These are phyloP conservation scores for Furcasterigmium sp. DNA, from an alignment of 2,329 filamentous ascomycete genomes.

Conservation along the genomic window DNA sequence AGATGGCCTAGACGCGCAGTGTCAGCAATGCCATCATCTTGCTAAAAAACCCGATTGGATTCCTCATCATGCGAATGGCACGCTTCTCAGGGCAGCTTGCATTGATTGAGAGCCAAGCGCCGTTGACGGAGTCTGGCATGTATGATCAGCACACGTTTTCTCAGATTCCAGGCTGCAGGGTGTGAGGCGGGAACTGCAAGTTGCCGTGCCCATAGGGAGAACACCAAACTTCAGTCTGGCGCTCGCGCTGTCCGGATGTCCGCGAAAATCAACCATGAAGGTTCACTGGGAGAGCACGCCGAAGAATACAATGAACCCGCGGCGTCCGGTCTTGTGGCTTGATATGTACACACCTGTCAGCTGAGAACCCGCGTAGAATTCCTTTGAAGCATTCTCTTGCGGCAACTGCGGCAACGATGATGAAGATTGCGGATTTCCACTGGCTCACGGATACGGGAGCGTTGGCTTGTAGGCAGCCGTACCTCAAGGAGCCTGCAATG, in stretches of 20 bases:
- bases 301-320: constrained; percentile 8
- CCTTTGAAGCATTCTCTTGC: no score
- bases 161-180: no score
- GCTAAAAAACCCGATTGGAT: no score
- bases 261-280: constrained; percentile 14
- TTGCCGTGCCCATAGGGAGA: constrained; percentile 11
- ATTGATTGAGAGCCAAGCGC: constrained; percentile 13
- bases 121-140: constrained; percentile 12
- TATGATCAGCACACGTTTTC: background rate
- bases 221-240: constrained; percentile 9
- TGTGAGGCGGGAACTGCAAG: constrained; percentile 6
- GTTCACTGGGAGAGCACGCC: constrained; percentile 10
- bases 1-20: constrained; percentile 14
- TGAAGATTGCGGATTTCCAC: background rate
- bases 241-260: constrained; percentile 7
- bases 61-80: constrained; percentile 8
- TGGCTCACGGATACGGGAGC: background rate
- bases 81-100: constrained; percentile 6
- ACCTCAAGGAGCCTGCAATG: constrained; percentile 1
- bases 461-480: background rate
- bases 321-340: constrained; percentile 11
- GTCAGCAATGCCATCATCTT: no score
- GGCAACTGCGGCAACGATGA: constrained; percentile 2
- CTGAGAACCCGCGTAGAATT: no score
- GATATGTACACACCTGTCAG: no score